These are phyloP conservation scores for Colletotrichum plurivorum DNA, from an alignment of 2,329 filamentous ascomycete species.

Conservation along the genomic window DNA sequence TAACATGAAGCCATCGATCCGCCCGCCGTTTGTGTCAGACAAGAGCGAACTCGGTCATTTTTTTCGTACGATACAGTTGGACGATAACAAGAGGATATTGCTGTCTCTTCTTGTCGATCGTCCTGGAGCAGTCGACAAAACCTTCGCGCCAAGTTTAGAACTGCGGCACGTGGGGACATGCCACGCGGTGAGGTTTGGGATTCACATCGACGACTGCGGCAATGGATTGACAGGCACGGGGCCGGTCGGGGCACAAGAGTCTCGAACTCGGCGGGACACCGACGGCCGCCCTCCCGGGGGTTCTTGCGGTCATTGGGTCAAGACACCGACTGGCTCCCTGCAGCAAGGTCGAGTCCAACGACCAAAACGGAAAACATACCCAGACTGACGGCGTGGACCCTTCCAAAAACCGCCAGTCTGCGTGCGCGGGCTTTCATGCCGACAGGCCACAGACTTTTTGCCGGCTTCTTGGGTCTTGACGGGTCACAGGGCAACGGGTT, in stretches of 20 bases:
- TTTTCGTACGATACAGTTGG: background rate
- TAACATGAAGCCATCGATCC: background rate
- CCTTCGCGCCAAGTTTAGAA: slow-evolving; percentile 13
- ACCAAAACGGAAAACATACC: no score
- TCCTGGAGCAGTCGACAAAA: background rate
- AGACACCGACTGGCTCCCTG: no score
- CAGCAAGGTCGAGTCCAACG: no score
- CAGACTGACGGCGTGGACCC: no score
- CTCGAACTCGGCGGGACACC: background rate
- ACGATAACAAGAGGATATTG: background rate
- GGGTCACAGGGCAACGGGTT: no score
- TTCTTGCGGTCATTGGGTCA: background rate
- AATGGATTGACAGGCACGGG: slow-evolving; percentile 11
- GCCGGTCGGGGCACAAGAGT: background rate
- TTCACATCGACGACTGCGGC: slow-evolving; percentile 6
- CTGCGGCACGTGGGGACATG: slow-evolving; percentile 7
- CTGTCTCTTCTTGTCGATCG: background rate
- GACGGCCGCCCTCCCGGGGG: background rate
- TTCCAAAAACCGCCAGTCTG: no score
- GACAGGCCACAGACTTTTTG: no score
- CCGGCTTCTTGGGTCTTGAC: no score
- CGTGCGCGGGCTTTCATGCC: no score
- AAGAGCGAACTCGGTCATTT: background rate
- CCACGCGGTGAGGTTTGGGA: slow-evolving; percentile 9
- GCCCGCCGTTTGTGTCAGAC: background rate